Percentiles rank a stretch among this genome's conserved stretches.
phyloP scores from a whole-genome alignment of 208 protist species.

The Leishmania braziliensis region DNA sequence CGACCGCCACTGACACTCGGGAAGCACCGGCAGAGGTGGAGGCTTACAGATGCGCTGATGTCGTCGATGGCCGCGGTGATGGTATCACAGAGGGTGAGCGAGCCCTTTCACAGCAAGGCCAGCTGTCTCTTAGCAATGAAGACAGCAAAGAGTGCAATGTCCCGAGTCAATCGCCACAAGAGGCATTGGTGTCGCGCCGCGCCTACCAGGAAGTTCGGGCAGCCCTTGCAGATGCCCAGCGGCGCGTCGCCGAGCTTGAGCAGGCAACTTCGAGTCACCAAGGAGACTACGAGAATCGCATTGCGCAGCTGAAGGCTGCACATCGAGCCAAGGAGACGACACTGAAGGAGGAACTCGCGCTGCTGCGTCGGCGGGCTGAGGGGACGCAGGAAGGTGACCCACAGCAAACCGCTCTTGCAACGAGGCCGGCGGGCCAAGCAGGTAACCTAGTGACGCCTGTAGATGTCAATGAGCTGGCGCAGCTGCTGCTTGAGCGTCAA shows the following conservation, averaged over 20 bases:
- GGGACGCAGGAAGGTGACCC: neutral
- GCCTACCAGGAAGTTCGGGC: conserved; percentile 25
- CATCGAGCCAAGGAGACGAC: conserved; percentile 31
- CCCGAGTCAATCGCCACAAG: neutral
- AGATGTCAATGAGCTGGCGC: conserved; percentile 2
- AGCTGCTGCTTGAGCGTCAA: neutral
- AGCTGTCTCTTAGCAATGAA: neutral
- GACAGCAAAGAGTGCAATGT: neutral
- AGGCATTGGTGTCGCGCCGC: conserved; percentile 13
- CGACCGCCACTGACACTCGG: neutral
- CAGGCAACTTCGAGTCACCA: conserved; percentile 11
- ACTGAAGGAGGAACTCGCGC: conserved; percentile 27
- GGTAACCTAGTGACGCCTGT: neutral
- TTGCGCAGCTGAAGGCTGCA: conserved; percentile 35
- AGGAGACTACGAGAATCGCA: conserved; percentile 17
- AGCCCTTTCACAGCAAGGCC: neutral
- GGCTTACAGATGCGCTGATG: neutral
- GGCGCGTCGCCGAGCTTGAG: conserved; percentile 30
- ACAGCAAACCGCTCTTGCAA: neutral
- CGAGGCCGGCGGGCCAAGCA: neutral
- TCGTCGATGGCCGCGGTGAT: neutral
- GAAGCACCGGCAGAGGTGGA: neutral
- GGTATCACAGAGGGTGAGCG: neutral
- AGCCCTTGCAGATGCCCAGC: conserved; percentile 30
- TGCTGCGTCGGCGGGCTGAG: conserved; percentile 15